phyloP scores from a whole-genome alignment of 1,284 basidiomycete species.

The Austroboletus olivaceoglutinosus region DNA sequence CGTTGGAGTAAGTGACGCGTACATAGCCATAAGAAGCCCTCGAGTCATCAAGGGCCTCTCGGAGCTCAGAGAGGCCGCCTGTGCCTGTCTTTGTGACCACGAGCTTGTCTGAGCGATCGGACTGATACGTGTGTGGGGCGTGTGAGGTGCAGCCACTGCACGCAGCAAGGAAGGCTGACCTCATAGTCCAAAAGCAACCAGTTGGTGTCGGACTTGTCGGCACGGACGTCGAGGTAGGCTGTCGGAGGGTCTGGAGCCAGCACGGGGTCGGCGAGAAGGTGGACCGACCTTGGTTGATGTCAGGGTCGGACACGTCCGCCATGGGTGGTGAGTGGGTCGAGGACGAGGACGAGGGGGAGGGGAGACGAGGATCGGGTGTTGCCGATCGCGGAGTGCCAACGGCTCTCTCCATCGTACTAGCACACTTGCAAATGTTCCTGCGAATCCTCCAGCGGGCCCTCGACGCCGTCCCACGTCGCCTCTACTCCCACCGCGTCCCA shows the following conservation, averaged over 20 bases:
- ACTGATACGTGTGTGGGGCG: slow-evolving; percentile 39
- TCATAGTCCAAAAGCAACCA: slow-evolving; percentile 88
- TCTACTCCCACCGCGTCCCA: slow-evolving; percentile 25
- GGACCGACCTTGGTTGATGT: slow-evolving; percentile 73
- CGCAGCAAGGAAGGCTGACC: slow-evolving; percentile 40
- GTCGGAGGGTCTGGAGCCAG: slow-evolving; percentile 7
- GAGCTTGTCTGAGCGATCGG: slow-evolving; percentile 83
- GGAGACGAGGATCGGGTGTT: slow-evolving; percentile 18
- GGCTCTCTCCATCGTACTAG: not conserved
- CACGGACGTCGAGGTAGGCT: slow-evolving; percentile 87
- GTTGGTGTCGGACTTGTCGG: slow-evolving; percentile 78
- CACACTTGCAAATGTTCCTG: slow-evolving; percentile 7
- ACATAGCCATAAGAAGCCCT: slow-evolving; percentile 83
- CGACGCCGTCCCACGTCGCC: slow-evolving; percentile 20
- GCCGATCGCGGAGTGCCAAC: slow-evolving; percentile 31
- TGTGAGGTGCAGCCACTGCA: slow-evolving; percentile 8
- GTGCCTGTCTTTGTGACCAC: slow-evolving; percentile 73
- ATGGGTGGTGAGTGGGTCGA: slow-evolving; percentile 48
- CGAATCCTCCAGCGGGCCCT: slow-evolving; percentile 11
- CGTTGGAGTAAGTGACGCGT: slow-evolving; percentile 82
- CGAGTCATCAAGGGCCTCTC: slow-evolving; percentile 67
- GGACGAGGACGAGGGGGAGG: too few species aligned
- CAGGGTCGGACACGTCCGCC: slow-evolving; percentile 81
- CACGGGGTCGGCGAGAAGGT: slow-evolving; percentile 7
- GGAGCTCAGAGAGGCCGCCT: slow-evolving; percentile 75